A percentile compares a stretch with the other conserved stretches of the same genome.
Conservation (phyloP, 441 rosid genomes). For the Croton laevigatus region DNA sequence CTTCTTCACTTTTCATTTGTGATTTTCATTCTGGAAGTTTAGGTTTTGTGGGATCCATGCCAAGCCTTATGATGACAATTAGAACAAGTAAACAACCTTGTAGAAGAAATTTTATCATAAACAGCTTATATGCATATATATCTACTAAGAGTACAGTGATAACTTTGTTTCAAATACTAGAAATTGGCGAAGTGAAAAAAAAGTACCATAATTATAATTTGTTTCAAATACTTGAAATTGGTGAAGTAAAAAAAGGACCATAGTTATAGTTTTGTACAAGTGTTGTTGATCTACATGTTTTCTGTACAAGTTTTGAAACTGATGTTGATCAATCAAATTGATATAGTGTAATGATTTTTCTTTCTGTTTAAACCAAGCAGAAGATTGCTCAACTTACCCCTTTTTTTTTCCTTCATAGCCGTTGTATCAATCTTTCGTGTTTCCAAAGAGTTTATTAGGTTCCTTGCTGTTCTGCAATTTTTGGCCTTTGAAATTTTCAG, state of each 20-base stretch:
- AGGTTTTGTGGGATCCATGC: background rate
- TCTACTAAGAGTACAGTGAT: background rate
- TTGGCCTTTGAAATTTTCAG: background rate
- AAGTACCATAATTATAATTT: background rate
- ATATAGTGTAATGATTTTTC: background rate
- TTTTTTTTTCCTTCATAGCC: background rate
- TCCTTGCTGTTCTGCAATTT: conserved; percentile 1
- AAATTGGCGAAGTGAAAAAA: background rate
- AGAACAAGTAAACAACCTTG: background rate
- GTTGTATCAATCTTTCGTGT: background rate
- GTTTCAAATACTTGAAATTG: background rate
- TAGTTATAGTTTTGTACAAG: too few relatives aligned
- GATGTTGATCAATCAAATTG: background rate
- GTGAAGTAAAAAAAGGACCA: background rate
- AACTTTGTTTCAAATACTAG: background rate
- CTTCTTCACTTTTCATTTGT: background rate
- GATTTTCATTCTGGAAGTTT: background rate
- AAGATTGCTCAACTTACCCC: background rate
- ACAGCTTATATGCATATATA: background rate
- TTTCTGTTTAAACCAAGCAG: background rate
- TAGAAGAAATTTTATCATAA: background rate
- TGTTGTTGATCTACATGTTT: background rate
- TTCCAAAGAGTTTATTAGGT: background rate
- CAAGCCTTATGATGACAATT: background rate
- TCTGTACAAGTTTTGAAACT: background rate